Evolutionary conservation across 176 grass and related monocot genomes (phyloP), one percentile per base, ranked within the genome.

Genomic region (Triticum monococcum): DNA sequence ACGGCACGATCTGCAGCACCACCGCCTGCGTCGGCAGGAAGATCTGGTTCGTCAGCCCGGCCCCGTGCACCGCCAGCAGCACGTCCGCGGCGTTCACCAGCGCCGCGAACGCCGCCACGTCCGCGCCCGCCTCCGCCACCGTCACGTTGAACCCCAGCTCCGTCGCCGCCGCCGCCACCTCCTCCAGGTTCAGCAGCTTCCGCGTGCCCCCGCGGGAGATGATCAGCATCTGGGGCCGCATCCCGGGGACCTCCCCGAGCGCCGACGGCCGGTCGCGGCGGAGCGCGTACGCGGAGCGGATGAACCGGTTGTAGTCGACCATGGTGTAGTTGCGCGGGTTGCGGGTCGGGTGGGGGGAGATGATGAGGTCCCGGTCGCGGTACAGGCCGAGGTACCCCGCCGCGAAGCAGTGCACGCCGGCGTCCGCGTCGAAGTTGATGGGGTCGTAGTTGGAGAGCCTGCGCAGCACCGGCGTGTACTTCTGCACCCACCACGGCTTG

Each of bases 291-390:
- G 90, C 88, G 6, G 32, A 32, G 1, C 90, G 90, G 40, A 97
- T 35, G 72, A 97, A 97, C 1, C 68, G 80, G 30, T 71, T 85
- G 90, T 89, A 97, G 87, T 91, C 89, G 1, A 89, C 84, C 95
- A 97, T 97, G 65, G 95, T 91, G 72, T 70, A 24, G 78, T 88
- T 90, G 30, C 90, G 84, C 16, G 93, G 93, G 77, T 94, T 92
- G 38, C 90, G 81, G 3, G 88, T 90, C 17, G 88, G 72, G 56
- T 92, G 80, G 26, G 90, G 95, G 13, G 86, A 79, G 65, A 97
- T 87, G 86, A 90, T 94, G 41, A 97, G 89, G 83, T 97, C 95
- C 0, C 88, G 83, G 86, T 97, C 86, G 0, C 88, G 85, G 82
- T 90, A 90, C 30, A 97, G 38, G 22, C 95, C 95, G 0, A 94